phyloP scores from a whole-genome alignment of 2,329 filamentous ascomycete genomes.

The Orbilia oligospora region DNA sequence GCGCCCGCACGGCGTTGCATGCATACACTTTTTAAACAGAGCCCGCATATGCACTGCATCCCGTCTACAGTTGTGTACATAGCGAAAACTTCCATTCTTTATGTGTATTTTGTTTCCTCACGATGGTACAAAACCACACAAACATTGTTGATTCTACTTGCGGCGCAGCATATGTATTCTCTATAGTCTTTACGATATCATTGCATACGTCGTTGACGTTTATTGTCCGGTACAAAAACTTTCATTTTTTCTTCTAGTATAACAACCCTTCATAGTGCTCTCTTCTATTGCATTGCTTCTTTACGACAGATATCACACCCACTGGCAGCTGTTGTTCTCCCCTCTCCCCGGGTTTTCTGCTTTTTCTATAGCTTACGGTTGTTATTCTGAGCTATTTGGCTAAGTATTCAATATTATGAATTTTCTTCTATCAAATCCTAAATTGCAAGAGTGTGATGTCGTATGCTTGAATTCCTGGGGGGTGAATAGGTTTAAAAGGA shows the following conservation, averaged over 20 bases:
- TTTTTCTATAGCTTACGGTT: slow-evolving; percentile 26
- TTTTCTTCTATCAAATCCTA: not conserved
- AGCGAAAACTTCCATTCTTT: slow-evolving; percentile 52
- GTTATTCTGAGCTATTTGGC: slow-evolving; percentile 38
- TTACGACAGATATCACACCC: slow-evolving; percentile 7
- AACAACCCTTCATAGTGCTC: not conserved
- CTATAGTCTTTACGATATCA: slow-evolving; percentile 25
- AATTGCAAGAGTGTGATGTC: not conserved
- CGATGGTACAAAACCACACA: slow-evolving; percentile 17
- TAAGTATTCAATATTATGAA: slow-evolving; percentile 46
- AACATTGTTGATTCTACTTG: slow-evolving; percentile 17
- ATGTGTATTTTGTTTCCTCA: slow-evolving; percentile 35
- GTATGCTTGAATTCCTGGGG: not conserved
- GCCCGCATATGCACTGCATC: slow-evolving; percentile 39
- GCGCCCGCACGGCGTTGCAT: slow-evolving; percentile 20
- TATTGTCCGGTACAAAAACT: slow-evolving; percentile 29
- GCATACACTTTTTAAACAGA: slow-evolving; percentile 14
- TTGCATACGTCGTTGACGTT: slow-evolving; percentile 31
- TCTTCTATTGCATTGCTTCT: not conserved
- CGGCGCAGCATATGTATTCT: slow-evolving; percentile 25
- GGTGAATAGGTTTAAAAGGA: too few relatives aligned
- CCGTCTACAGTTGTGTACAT: slow-evolving; percentile 49
- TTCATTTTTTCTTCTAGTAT: slow-evolving; percentile 31
- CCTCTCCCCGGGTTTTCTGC: slow-evolving; percentile 5
- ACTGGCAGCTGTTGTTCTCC: slow-evolving; percentile 13